Percentiles rank a stretch among this genome's conserved stretches.
These are phyloP conservation scores for Candida chauliodis DNA, from an alignment of 805 yeast species.

Conservation along the genomic window DNA sequence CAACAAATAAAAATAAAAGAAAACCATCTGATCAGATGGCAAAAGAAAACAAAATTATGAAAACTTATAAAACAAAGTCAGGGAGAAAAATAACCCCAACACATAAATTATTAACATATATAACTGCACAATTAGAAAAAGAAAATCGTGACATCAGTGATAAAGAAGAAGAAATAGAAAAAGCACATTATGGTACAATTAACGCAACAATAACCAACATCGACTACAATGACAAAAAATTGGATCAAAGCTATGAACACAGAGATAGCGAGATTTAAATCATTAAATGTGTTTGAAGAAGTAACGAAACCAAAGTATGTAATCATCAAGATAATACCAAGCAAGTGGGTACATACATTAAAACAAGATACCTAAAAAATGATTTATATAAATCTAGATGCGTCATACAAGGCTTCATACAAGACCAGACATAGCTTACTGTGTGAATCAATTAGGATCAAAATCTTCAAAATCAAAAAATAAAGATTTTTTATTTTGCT, in stretches of 20 bases:
- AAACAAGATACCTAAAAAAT: not conserved
- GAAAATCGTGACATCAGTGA: not conserved
- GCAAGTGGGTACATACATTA: not conserved
- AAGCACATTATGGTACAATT: too few relatives aligned
- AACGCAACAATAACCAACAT: not conserved
- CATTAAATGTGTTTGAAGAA: not conserved
- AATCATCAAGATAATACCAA: too few relatives aligned
- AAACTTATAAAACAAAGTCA: not conserved
- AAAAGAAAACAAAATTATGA: not conserved
- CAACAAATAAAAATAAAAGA: not conserved
- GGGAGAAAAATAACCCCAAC: not conserved
- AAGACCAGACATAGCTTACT: constrained; percentile 1
- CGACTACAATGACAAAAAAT: not conserved
- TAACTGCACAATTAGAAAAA: not conserved
- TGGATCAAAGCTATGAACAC: not conserved
- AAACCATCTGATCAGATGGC: too few relatives aligned
- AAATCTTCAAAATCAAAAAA: not conserved
- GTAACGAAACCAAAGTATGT: not conserved
- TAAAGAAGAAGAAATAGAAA: not conserved
- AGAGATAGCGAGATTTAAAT: not conserved
- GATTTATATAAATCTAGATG: not conserved
- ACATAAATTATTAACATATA: not conserved
- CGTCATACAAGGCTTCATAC: not conserved
- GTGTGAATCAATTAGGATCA: not conserved
- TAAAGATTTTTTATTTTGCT: too few relatives aligned